Percentiles rank a stretch among this genome's conserved stretches.
phyloP scores from a whole-genome alignment of 805 yeast species.

The Hemisphaericaspora nanyangensis region DNA sequence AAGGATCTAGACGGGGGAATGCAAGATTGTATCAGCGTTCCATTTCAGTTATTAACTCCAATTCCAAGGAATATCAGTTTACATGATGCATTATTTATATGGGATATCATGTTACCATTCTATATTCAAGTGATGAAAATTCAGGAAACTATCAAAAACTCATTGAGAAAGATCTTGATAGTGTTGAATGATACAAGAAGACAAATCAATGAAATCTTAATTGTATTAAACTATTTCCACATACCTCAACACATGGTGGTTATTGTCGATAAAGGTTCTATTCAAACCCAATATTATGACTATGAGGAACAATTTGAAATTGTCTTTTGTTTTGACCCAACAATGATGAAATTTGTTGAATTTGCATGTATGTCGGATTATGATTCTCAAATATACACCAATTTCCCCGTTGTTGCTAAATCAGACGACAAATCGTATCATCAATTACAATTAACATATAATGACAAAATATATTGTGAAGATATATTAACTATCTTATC shows the following conservation, averaged over 20 bases:
- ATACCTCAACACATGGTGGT: slow-evolving; percentile 11
- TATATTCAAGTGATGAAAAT: slow-evolving; percentile 11
- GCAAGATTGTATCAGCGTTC: slow-evolving; percentile 33
- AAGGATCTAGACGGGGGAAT: slow-evolving; percentile 36
- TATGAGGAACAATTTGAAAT: slow-evolving; percentile 5
- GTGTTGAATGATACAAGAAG: slow-evolving; percentile 23
- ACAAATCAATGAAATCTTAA: slow-evolving; percentile 36
- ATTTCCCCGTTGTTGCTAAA: slow-evolving; percentile 15
- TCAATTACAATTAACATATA: slow-evolving; percentile 16
- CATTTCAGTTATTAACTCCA: slow-evolving; percentile 21
- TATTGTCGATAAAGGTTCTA: slow-evolving; percentile 13
- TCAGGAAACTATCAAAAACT: not conserved
- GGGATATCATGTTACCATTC: slow-evolving; percentile 34
- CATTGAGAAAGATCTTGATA: slow-evolving; percentile 17
- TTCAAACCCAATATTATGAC: slow-evolving; percentile 1
- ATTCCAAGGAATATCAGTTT: slow-evolving; percentile 28
- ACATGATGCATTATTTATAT: slow-evolving; percentile 34
- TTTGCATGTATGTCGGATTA: slow-evolving; percentile 21
- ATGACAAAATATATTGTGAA: slow-evolving; percentile 16
- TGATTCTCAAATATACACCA: slow-evolving; percentile 17
- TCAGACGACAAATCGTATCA: slow-evolving; percentile 17
- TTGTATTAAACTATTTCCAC: slow-evolving; percentile 27
- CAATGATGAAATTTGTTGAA: slow-evolving; percentile 18
- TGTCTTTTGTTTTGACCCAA: slow-evolving; percentile 15
- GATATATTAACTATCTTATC: slow-evolving; percentile 16